Percentiles rank a stretch among this genome's conserved stretches.
phyloP scores from a whole-genome alignment of 805 yeast species.

The Starmerella scarabaei region DNA sequence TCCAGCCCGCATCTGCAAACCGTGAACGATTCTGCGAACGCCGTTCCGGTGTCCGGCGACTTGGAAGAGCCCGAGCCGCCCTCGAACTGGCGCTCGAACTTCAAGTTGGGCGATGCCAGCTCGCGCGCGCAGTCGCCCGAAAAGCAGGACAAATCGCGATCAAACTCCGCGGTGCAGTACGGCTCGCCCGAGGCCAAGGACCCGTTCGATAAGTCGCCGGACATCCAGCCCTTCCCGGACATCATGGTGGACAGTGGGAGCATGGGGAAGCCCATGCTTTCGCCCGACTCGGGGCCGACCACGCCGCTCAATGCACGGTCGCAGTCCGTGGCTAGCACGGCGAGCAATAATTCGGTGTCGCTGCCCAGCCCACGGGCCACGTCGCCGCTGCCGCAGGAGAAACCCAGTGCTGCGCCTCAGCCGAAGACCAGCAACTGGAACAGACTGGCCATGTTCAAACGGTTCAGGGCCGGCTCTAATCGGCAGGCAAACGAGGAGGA shows the following conservation, averaged over 20 bases:
- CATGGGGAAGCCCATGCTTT: too few species aligned
- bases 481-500: not conserved
- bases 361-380: too few species aligned
- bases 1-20: not conserved
- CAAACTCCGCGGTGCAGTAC: not conserved
- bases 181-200: slow-evolving; percentile 1
- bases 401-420: not conserved
- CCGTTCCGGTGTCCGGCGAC: not conserved
- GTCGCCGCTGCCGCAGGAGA: not conserved
- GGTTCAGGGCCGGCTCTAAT: slow-evolving; percentile 16
- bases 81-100: not conserved
- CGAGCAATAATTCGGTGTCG: not conserved
- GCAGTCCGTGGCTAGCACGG: not conserved
- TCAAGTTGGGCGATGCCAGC: not conserved
- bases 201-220: not conserved
- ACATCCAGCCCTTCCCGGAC: not conserved
- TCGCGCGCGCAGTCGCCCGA: not conserved
- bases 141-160: not conserved
- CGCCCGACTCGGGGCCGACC: not conserved
- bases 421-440: slow-evolving; percentile 13
- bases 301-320: too few species aligned
- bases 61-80: not conserved
- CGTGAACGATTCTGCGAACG: not conserved
- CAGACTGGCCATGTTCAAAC: slow-evolving; percentile 10
- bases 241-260: too few species aligned